phyloP scores from a whole-genome alignment of 257 asterid species.

The Rubia yunnanensis region DNA sequence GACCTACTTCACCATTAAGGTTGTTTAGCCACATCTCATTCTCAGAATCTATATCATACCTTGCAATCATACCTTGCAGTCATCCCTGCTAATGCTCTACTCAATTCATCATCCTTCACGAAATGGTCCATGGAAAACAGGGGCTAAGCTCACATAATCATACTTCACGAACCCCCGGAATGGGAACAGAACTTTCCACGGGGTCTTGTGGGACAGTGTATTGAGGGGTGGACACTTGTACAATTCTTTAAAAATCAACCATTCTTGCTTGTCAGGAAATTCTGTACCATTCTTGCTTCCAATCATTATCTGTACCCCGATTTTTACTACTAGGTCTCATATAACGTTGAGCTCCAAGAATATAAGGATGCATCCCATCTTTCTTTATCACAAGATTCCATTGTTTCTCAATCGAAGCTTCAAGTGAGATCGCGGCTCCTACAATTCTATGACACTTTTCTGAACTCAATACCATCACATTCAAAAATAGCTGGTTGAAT shows the following conservation, averaged over 20 bases:
- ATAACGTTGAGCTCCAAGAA: conserved; percentile 37
- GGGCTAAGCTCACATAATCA: conserved; percentile 15
- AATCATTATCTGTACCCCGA: conserved; percentile 39
- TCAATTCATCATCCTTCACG: conserved; percentile 56
- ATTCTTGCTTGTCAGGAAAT: conserved; percentile 62
- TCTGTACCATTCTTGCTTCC: conserved; percentile 88
- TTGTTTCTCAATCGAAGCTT: conserved; percentile 44
- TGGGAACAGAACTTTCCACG: too few relatives aligned
- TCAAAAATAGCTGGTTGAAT: conserved; percentile 44
- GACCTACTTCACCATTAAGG: conserved; percentile 26
- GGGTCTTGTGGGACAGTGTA: conserved; percentile 22
- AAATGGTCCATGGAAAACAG: conserved; percentile 42
- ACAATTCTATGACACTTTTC: conserved; percentile 64
- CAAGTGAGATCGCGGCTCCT: conserved; percentile 54
- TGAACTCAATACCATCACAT: conserved; percentile 48
- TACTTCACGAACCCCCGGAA: conserved; percentile 70
- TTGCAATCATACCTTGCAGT: conserved; percentile 50
- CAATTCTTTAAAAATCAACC: conserved; percentile 75
- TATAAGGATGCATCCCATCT: conserved; percentile 36
- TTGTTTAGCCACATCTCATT: conserved; percentile 70
- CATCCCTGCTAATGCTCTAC: conserved; percentile 56
- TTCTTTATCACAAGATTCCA: too few relatives aligned
- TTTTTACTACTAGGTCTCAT: conserved; percentile 67
- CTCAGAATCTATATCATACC: conserved; percentile 86
- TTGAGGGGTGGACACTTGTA: conserved; percentile 71